phyloP scores from a whole-genome alignment of 768 basidiomycete genomes.

The Panaeolus cyanescens region DNA sequence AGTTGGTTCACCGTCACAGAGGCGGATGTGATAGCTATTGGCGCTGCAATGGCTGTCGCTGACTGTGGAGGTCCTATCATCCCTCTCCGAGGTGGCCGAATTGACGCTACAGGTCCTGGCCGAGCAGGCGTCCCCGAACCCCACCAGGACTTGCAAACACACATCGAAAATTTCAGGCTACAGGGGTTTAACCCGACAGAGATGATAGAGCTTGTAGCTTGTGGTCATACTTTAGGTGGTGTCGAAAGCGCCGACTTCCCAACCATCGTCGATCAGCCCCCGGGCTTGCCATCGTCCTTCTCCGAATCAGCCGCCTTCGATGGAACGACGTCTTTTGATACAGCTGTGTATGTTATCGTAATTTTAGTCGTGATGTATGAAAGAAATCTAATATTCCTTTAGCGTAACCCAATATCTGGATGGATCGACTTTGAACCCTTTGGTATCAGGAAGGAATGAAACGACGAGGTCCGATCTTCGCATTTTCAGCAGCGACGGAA shows the following conservation, averaged over 20 bases:
- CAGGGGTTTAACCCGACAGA: constrained; percentile 38
- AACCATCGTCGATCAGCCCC: constrained; percentile 26
- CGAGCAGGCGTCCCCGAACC: constrained; percentile 39
- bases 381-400: background rate
- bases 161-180: constrained; percentile 31
- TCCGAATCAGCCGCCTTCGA: constrained; percentile 27
- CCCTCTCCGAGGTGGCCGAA: constrained; percentile 38
- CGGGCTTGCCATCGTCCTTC: constrained; percentile 13
- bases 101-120: constrained; percentile 38
- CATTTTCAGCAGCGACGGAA: constrained; percentile 39
- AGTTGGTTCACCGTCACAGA: too few relatives aligned
- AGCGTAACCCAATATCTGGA: constrained; percentile 41
- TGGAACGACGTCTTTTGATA: constrained; percentile 32
- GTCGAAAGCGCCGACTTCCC: constrained; percentile 41
- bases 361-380: background rate
- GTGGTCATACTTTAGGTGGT: constrained; percentile 45
- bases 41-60: constrained; percentile 32
- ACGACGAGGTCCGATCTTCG: constrained; percentile 39
- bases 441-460: constrained; percentile 32
- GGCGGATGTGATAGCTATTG: constrained; percentile 43
- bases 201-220: constrained; percentile 43
- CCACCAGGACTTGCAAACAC: constrained; percentile 31
- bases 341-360: constrained; percentile 25
- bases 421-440: constrained; percentile 38
- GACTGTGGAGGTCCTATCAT: constrained; percentile 44